These are phyloP conservation scores for Aureobasidium melanogenum DNA, from an alignment of 2,329 filamentous ascomycete genomes.

Conservation along the genomic window DNA sequence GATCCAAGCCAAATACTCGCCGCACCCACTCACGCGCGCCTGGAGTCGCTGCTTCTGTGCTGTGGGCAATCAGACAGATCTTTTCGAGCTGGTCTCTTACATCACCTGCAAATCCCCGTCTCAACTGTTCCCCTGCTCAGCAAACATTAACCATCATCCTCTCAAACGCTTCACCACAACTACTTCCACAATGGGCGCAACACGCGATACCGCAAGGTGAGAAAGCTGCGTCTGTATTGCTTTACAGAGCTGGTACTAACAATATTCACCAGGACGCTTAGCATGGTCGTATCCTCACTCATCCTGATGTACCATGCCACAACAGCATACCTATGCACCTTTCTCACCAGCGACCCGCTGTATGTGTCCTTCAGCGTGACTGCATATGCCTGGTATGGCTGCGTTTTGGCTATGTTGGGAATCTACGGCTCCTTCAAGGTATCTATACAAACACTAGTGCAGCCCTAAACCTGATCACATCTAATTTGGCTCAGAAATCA, in stretches of 20 bases:
- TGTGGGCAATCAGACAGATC: neutral
- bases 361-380: slow-evolving; percentile 19
- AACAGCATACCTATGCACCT: slow-evolving; percentile 19
- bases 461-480: neutral
- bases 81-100: slow-evolving; percentile 10
- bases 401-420: slow-evolving; percentile 18
- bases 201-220: neutral
- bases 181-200: neutral
- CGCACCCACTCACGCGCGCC: slow-evolving; percentile 3
- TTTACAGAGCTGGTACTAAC: neutral
- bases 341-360: slow-evolving; percentile 22
- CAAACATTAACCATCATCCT: neutral
- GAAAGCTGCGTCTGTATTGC: neutral
- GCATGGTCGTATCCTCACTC: slow-evolving; percentile 17
- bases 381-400: slow-evolving; percentile 22
- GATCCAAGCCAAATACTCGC: neutral
- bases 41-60: slow-evolving; percentile 11
- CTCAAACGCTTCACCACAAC: neutral
- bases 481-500: neutral
- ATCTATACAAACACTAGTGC: neutral
- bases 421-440: slow-evolving; percentile 19
- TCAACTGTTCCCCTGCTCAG: neutral
- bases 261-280: slow-evolving; percentile 12
- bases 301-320: slow-evolving; percentile 20
- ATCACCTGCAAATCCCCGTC: neutral